Evolutionary conservation across 352 stramenopile genomes (phyloP).

Genomic region (Aphanomyces astaci): DNA sequence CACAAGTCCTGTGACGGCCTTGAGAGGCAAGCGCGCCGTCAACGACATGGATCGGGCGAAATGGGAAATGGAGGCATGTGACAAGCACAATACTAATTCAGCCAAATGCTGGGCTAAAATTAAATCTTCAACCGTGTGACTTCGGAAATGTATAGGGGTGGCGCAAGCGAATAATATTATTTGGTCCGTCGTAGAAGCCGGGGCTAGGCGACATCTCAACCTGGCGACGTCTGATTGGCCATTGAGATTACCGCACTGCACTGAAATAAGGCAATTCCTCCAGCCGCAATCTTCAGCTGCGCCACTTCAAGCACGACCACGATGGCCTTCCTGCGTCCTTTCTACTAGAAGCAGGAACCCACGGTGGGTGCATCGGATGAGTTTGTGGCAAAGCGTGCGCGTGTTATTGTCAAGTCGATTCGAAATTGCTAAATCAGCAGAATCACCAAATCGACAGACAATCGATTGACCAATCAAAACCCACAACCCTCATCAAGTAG

Average conservation of each 20-base stretch:
- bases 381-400: background rate
- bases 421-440: too few species aligned
- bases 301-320: too few species aligned
- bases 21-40: background rate
- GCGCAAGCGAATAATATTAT: background rate
- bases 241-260: background rate
- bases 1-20: background rate
- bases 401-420: too few species aligned
- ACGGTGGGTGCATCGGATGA: background rate
- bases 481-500: too few species aligned
- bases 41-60: background rate
- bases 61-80: slow-evolving; percentile 6
- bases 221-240: background rate
- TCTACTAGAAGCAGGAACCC: too few species aligned
- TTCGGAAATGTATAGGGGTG: background rate
- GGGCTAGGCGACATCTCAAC: background rate
- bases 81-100: background rate
- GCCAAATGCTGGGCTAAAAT: too few species aligned
- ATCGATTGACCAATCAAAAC: too few species aligned
- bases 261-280: background rate
- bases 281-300: background rate
- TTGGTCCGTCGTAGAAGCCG: background rate
- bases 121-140: too few species aligned
- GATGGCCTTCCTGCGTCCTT: too few species aligned
- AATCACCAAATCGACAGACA: too few species aligned